These are phyloP conservation scores for Gossypium ekmanianum DNA, from an alignment of 345 rosid species.

Conservation along the genomic window DNA sequence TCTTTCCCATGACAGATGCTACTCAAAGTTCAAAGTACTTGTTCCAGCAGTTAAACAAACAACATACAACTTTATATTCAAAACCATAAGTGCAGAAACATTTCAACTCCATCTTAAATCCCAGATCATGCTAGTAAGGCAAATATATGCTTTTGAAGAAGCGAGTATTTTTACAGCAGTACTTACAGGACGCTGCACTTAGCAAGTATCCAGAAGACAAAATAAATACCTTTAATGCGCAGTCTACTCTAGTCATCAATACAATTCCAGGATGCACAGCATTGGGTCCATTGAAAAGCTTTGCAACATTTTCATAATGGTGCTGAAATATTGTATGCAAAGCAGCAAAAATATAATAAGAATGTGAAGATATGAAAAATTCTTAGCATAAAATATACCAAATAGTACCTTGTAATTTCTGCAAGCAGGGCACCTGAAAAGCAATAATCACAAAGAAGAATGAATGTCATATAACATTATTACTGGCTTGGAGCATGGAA, in stretches of 20 bases:
- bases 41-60: neutral
- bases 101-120: neutral
- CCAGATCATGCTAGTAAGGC: neutral
- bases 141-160: constrained; percentile 1
- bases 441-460: constrained; percentile 12
- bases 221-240: constrained; percentile 71
- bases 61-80: neutral
- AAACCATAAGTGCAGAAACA: neutral
- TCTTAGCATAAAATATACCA: constrained; percentile 12
- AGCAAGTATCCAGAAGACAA: neutral
- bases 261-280: constrained; percentile 81
- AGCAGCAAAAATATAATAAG: constrained; percentile 22
- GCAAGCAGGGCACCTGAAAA: constrained; percentile 97
- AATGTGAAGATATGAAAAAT: neutral
- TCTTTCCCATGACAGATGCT: neutral
- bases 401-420: constrained; percentile 85
- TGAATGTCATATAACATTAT: constrained; percentile 16
- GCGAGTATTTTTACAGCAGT: neutral
- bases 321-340: constrained; percentile 54
- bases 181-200: neutral
- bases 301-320: constrained; percentile 91
- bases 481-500: neutral
- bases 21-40: neutral
- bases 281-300: constrained; percentile 81
- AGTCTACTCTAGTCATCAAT: constrained; percentile 90